Evolutionary conservation across 306 rosid species (phyloP), one percentile per base, ranked within the genome.

Genomic region (Hippophae gyantsensis): DNA sequence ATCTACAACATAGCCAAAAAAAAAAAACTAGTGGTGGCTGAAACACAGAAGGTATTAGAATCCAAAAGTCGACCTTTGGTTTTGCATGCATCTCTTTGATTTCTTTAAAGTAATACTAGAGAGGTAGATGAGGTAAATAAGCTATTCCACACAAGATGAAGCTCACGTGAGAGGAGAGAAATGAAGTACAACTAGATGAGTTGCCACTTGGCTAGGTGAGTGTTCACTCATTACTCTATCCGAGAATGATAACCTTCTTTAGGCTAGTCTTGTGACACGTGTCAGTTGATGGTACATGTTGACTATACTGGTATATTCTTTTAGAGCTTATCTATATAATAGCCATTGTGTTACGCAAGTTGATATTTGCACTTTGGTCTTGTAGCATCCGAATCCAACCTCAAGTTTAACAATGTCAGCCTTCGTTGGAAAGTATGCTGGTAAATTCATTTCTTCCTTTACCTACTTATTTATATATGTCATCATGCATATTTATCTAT

Each of bases 381-480:
- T 40, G 40, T 69, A 72, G 48, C 42, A 74, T 63, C 62, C 61
- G 41, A 42, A 60, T 48, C 70, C 67, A 56, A 8, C 56, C 13
- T 47, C n/a, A 14, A 56, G 14, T 58, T 56, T 48, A 77, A 67
- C 72, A 72, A 89, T 89, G 97, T 85, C 97, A 60, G 97, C 95
- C 86, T 89, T 89, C 69, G 86, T 83, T 61, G 97, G 97, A 61
- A 89, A 89, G 75, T 85, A 89, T 60, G 89, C 97, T 69, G 97
- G 97, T 64, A 63, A 60, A 52, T 10, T 83, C 71, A 8, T 53
- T 3, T 48, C 42, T 63, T 50, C 6, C 62, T 7, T 69, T 50
- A 51, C 64, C 66, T 23, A 54, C 47, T 50, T 26, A 47, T 58
- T 46, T 63, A 60, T 23, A 38, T 8, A 9, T 12, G 14, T 45